These are phyloP conservation scores for Blastocystis sp. DNA, from an alignment of 352 stramenopile genomes.

Conservation along the genomic window DNA sequence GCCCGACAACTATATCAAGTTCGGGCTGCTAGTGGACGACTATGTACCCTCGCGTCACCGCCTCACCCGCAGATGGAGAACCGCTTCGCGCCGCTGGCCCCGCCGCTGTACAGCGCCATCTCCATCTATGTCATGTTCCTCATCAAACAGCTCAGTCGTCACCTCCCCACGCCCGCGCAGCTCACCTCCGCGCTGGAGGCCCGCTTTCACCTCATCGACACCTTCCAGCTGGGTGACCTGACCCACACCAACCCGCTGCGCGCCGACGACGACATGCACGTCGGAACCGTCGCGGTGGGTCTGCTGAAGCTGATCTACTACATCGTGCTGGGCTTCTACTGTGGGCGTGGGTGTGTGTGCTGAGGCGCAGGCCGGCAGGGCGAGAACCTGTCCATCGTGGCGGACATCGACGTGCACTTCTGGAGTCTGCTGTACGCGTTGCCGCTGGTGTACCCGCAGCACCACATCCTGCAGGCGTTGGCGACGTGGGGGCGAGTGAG, in stretches of 20 bases:
- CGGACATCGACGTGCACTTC: neutral
- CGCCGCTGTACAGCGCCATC: neutral
- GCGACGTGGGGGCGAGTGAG: neutral
- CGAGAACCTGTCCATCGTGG: conserved; percentile 2
- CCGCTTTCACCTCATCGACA: conserved; percentile 44
- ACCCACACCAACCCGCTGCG: neutral
- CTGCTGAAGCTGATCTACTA: conserved; percentile 33
- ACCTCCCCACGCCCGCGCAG: neutral
- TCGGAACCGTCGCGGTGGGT: neutral
- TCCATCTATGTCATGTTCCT: conserved; percentile 35
- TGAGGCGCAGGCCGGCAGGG: neutral
- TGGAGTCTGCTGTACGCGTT: conserved; percentile 48
- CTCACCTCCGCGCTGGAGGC: neutral
- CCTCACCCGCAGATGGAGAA: conserved; percentile 17
- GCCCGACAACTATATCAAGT: conserved; percentile 37
- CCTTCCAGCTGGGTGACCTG: conserved; percentile 14
- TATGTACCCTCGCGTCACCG: neutral
- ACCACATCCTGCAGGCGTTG: conserved; percentile 20
- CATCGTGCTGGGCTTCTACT: conserved; percentile 29
- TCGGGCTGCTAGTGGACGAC: conserved; percentile 11
- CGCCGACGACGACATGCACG: neutral
- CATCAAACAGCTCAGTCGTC: neutral
- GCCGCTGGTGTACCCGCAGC: conserved; percentile 2
- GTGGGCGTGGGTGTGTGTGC: neutral
- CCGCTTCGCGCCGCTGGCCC: neutral